A percentile compares a stretch with the other conserved stretches of the same genome.
Conservation (phyloP, 768 basidiomycete genomes). For the Hericium coralloides region DNA sequence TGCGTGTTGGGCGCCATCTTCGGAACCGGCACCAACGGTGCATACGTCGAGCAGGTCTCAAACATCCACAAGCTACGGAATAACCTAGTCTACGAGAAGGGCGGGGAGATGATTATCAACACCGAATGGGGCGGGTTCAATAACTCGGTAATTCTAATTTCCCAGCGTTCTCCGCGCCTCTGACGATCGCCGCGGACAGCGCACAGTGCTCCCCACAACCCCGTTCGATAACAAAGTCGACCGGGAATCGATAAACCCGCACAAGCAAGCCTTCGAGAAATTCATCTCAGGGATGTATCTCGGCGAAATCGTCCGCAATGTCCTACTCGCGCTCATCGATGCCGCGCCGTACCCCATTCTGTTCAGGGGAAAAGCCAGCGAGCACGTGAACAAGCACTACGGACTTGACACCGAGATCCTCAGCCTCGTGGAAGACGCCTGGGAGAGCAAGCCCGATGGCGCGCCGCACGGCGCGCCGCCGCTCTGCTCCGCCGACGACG, state of each 20-base stretch:
- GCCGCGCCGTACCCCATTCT: constrained; percentile 62
- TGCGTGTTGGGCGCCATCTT: constrained; percentile 89
- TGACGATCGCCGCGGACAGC: constrained; percentile 30
- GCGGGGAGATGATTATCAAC: constrained; percentile 88
- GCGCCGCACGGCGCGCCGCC: neutral
- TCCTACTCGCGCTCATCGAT: constrained; percentile 77
- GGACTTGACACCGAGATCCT: constrained; percentile 93
- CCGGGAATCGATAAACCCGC: constrained; percentile 89
- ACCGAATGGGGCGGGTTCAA: constrained; percentile 99
- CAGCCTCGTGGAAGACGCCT: constrained; percentile 73
- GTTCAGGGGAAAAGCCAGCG: constrained; percentile 73
- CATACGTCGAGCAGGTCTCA: constrained; percentile 83
- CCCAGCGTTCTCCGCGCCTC: neutral
- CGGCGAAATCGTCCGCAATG: constrained; percentile 84
- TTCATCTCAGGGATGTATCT: constrained; percentile 99
- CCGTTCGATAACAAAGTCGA: constrained; percentile 90
- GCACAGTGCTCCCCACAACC: constrained; percentile 77
- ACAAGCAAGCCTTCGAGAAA: constrained; percentile 92
- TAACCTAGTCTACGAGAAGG: constrained; percentile 44
- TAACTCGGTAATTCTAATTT: constrained; percentile 57
- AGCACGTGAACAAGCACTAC: constrained; percentile 77
- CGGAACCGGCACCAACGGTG: constrained; percentile 97
- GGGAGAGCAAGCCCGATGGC: constrained; percentile 35
- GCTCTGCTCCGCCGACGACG: neutral
- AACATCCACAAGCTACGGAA: constrained; percentile 82